Conservation (phyloP, 192 early-diverging fungal genomes). For the Funneliformis geosporum region DNA sequence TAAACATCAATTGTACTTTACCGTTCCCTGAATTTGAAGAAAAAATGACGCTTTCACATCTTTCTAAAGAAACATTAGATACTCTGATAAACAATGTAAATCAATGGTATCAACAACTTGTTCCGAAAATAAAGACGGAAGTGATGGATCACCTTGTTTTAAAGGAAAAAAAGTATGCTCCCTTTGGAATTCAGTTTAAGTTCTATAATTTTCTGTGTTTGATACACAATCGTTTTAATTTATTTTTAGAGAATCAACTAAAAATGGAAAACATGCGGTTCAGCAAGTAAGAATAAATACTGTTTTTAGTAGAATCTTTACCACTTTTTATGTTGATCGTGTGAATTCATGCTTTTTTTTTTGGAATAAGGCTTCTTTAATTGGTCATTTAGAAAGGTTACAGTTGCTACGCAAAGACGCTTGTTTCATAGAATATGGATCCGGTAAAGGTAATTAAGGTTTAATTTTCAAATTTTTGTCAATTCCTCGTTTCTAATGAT, state of each 20-base stretch:
- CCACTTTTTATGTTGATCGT: not conserved
- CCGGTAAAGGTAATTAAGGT: conserved; percentile 60
- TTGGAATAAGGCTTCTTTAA: conserved; percentile 63
- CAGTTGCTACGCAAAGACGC: conserved; percentile 57
- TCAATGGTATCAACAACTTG: conserved; percentile 6
- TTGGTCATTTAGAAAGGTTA: conserved; percentile 71
- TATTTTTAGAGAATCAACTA: conserved; percentile 38
- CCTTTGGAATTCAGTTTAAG: not conserved
- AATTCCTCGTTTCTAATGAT: not conserved
- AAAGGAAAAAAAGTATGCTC: conserved; percentile 12
- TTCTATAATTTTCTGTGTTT: not conserved
- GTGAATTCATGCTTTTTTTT: not conserved
- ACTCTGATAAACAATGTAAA: conserved; percentile 14
- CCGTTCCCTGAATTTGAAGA: not conserved
- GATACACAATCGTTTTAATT: too few relatives aligned
- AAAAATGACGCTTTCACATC: conserved; percentile 11
- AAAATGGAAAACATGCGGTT: conserved; percentile 52
- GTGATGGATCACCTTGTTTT: conserved; percentile 21
- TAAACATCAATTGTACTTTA: conserved; percentile 23
- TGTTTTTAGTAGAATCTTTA: not conserved
- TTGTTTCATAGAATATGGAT: conserved; percentile 81
- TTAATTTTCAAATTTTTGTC: not conserved
- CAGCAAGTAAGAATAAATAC: conserved; percentile 44
- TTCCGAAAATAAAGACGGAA: not conserved
- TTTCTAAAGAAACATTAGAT: conserved; percentile 17